These are phyloP conservation scores for Dactylellina sp. DNA, from an alignment of 2,329 filamentous ascomycete species.

Conservation along the genomic window DNA sequence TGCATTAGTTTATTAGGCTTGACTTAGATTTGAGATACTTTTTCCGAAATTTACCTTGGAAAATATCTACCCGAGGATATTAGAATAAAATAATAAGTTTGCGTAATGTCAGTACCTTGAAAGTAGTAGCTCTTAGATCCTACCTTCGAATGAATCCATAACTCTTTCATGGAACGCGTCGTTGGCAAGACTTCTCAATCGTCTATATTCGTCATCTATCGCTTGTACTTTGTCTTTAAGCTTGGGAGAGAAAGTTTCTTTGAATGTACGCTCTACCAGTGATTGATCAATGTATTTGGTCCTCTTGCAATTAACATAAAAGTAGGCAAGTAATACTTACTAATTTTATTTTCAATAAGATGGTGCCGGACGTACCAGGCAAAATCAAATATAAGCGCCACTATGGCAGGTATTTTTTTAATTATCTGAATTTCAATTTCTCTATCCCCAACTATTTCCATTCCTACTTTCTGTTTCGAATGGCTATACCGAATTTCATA, in stretches of 20 bases:
- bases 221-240: slow-evolving; percentile 39
- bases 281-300: not conserved
- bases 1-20: not conserved
- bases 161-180: slow-evolving; percentile 52
- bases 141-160: slow-evolving; percentile 53
- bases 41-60: slow-evolving; percentile 6
- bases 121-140: not conserved
- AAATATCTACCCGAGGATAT: slow-evolving; percentile 14
- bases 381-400: slow-evolving; percentile 43
- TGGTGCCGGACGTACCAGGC: slow-evolving; percentile 49
- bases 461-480: slow-evolving; percentile 12
- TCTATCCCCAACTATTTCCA: slow-evolving; percentile 32
- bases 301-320: not conserved
- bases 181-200: slow-evolving; percentile 27
- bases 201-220: slow-evolving; percentile 26
- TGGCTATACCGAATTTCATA: slow-evolving; percentile 47
- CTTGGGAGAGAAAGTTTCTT: slow-evolving; percentile 39
- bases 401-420: slow-evolving; percentile 40
- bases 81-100: not conserved
- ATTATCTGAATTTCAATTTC: slow-evolving; percentile 50
- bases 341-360: slow-evolving; percentile 35
- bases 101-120: not conserved
- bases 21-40: not conserved
- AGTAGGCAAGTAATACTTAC: slow-evolving; percentile 24
- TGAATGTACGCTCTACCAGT: slow-evolving; percentile 26